These are phyloP conservation scores for Boletus pseudopeckii DNA, from an alignment of 768 basidiomycete species.

Conservation along the genomic window DNA sequence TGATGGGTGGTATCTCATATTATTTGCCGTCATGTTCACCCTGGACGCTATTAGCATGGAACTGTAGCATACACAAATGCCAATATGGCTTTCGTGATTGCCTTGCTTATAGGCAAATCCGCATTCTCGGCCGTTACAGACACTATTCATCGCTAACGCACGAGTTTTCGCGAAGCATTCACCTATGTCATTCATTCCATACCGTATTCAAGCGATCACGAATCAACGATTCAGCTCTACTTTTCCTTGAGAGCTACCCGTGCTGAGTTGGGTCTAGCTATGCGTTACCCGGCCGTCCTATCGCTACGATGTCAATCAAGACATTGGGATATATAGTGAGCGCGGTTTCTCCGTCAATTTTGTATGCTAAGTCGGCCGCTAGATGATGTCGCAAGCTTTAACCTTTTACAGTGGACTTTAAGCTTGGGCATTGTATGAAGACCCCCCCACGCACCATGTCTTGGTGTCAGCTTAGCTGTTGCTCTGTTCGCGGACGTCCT, in stretches of 20 bases:
- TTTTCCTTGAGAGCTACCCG: neutral
- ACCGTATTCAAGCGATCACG: slow-evolving; percentile 50
- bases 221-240: slow-evolving; percentile 59
- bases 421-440: slow-evolving; percentile 65
- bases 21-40: slow-evolving; percentile 69
- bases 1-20: slow-evolving; percentile 77
- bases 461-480: slow-evolving; percentile 49
- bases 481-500: neutral
- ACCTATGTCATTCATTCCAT: slow-evolving; percentile 49
- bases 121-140: neutral
- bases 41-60: slow-evolving; percentile 69
- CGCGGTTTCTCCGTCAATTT: neutral
- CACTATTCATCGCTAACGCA: neutral
- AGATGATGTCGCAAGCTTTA: slow-evolving; percentile 46
- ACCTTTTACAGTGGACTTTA: slow-evolving; percentile 73
- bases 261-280: slow-evolving; percentile 36
- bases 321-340: slow-evolving; percentile 61
- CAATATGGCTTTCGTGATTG: slow-evolving; percentile 72
- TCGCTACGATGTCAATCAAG: slow-evolving; percentile 88
- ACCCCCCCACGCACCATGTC: slow-evolving; percentile 75
- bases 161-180: slow-evolving; percentile 28
- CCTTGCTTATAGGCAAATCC: slow-evolving; percentile 48
- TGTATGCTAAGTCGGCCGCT: neutral
- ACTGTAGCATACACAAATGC: slow-evolving; percentile 70
- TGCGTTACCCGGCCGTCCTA: slow-evolving; percentile 60